phyloP scores from a whole-genome alignment of 371 early-diverging fungal species.

The Blyttiomyces sp. region DNA sequence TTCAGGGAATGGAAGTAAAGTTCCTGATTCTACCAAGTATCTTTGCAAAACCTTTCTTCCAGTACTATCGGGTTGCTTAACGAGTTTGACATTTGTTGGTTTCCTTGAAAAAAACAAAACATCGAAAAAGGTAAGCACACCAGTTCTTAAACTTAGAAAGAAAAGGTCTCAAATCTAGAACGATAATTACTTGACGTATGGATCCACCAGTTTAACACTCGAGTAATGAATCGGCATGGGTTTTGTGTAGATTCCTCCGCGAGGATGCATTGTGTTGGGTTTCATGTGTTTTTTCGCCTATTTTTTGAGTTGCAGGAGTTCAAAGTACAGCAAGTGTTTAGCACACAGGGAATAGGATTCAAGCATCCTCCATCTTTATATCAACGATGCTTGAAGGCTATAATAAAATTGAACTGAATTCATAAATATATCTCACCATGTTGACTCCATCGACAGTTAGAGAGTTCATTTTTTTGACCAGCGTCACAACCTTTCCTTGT shows the following conservation, averaged over 20 bases:
- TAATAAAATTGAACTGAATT: too few relatives aligned
- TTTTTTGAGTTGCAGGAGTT: background rate
- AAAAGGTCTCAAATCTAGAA: too few relatives aligned
- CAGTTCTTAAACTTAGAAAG: background rate
- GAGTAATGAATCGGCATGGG: conserved; percentile 70
- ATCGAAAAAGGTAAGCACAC: background rate
- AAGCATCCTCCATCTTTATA: background rate
- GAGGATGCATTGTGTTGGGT: conserved; percentile 37
- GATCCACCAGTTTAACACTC: conserved; percentile 65
- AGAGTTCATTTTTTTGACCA: conserved; percentile 53
- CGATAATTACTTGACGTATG: conserved; percentile 36
- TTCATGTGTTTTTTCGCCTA: conserved; percentile 54
- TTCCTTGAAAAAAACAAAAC: background rate
- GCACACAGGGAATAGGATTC: background rate
- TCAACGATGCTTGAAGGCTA: background rate
- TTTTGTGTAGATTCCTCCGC: conserved; percentile 48
- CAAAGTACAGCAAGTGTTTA: background rate
- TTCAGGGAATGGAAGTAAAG: conserved; percentile 12
- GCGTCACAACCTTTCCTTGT: conserved; percentile 53
- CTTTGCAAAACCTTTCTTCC: conserved; percentile 5
- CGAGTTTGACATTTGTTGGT: conserved; percentile 10
- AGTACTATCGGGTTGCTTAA: background rate
- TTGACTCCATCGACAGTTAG: conserved; percentile 56
- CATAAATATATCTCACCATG: conserved; percentile 36
- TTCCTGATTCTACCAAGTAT: conserved; percentile 7